Conservation (phyloP, 2,329 filamentous ascomycete genomes). For the Dothistroma septosporum region DNA sequence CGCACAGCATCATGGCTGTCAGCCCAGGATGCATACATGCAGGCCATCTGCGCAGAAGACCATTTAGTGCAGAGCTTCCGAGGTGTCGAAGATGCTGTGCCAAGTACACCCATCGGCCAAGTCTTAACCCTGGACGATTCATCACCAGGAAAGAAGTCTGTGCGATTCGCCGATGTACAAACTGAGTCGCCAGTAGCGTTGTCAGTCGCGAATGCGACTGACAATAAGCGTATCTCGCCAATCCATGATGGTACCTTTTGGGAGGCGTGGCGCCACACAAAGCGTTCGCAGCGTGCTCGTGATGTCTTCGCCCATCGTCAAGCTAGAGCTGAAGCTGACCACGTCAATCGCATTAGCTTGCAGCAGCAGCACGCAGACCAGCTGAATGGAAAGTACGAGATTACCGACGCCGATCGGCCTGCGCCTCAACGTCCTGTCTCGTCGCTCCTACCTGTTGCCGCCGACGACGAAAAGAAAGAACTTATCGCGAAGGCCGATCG, state of each 20-base stretch:
- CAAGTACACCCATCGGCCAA: constrained; percentile 29
- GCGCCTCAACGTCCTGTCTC: constrained; percentile 44
- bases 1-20: constrained; percentile 82
- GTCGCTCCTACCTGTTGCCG: constrained; percentile 37
- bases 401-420: constrained; percentile 51
- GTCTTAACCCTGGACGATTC: constrained; percentile 20
- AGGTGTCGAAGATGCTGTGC: constrained; percentile 28
- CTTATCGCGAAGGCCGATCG: constrained; percentile 54
- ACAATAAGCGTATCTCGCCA: constrained; percentile 30
- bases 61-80: constrained; percentile 29
- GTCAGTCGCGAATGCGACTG: constrained; percentile 1
- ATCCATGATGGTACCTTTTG: constrained; percentile 63
- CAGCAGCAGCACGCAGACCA: constrained; percentile 70
- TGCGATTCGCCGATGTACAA: constrained; percentile 55
- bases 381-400: constrained; percentile 78
- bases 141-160: constrained; percentile 63
- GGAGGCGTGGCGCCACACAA: constrained; percentile 61
- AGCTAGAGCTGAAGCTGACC: constrained; percentile 81
- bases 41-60: constrained; percentile 32
- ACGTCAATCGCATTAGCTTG: constrained; percentile 73
- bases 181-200: constrained; percentile 7
- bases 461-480: constrained; percentile 37
- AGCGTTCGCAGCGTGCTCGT: constrained; percentile 56
- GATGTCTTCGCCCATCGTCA: constrained; percentile 84
- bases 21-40: constrained; percentile 68